phyloP scores from a whole-genome alignment of 768 basidiomycete species.

The Rhodosporidiobolus odoratus region DNA sequence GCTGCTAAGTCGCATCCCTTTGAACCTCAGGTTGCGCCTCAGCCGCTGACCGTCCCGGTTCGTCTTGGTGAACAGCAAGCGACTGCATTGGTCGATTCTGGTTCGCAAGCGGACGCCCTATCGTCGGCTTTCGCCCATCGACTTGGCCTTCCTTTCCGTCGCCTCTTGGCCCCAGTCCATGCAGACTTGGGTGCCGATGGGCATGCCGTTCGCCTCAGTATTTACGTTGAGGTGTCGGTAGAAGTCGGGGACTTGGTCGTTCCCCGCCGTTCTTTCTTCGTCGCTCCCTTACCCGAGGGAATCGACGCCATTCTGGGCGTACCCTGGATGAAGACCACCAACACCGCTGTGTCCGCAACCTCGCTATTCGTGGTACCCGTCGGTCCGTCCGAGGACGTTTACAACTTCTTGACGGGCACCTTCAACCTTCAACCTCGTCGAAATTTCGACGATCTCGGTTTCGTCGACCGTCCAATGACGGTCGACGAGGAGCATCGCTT shows the following conservation, averaged over 20 bases:
- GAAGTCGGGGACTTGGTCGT: background rate
- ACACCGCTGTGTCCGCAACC: background rate
- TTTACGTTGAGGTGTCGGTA: background rate
- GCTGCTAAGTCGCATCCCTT: background rate
- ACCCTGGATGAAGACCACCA: background rate
- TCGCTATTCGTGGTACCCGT: background rate
- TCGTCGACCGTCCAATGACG: background rate
- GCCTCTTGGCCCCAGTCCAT: background rate
- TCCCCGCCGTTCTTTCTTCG: background rate
- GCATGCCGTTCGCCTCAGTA: background rate
- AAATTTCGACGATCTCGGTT: conserved; percentile 6
- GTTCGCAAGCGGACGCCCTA: conserved; percentile 2
- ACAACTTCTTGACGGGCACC: background rate
- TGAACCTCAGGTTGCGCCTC: background rate
- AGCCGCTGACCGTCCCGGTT: background rate
- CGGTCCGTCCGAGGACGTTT: background rate
- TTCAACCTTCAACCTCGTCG: background rate
- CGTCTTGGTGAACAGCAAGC: background rate
- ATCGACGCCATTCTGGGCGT: conserved; percentile 19
- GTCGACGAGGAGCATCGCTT: background rate
- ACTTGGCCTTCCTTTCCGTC: background rate
- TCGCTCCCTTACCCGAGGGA: background rate
- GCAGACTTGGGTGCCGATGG: conserved; percentile 7
- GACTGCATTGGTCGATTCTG: conserved; percentile 6
- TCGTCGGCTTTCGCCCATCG: background rate